Base-by-base conservation (phyloP, 177 flowering plant species). In the Telopea speciosissima region DNA sequence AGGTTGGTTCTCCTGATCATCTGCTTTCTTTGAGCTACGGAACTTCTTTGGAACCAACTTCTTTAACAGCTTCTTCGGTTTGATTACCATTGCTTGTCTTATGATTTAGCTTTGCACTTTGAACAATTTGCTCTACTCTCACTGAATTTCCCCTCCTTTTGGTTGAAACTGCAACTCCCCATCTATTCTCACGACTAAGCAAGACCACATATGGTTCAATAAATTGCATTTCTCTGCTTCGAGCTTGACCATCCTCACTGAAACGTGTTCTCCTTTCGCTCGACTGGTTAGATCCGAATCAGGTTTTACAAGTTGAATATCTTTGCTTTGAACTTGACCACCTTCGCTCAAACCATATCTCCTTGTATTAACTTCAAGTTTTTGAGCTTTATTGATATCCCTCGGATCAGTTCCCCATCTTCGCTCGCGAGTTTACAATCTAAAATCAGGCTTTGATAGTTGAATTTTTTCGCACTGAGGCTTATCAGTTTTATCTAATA, bases 11-110 rank as follows among this genome's bases (percentile, higher is more conserved):
- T 61, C 36, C 40, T 33, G 54, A 56, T n/a, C n/a, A n/a, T n/a
- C n/a, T n/a, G n/a, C 52, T 31, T 65, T 82, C 75, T 72, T 81
- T 2, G 61, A 25, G 9, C 67, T 21, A 3, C 74, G 70, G 63
- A 81, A 62, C 71, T 79, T 85, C 76, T 80, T 87, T 0, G 83
- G 80, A 24, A 84, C 73, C 1, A 85, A 62, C 44, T 77, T 84
- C 77, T 78, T 83, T 23, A n/a, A n/a, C n/a, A 85, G 62, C 68
- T 81, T 85, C 68, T 81, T 85, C 3, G 78, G 44, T 76, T 69
- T 86, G 1, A 85, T 36, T 81, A 0, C 71, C 65, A n/a, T 71
- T 72, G 8, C 63, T 42, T 28, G 65, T 68, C 2, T 63, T 54
- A 72, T 63, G 68, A 40, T 19, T 58, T 42, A n/a, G 24, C 16